Base-by-base conservation (phyloP, 2,329 filamentous ascomycete genomes). In the Talaromyces sp. region DNA sequence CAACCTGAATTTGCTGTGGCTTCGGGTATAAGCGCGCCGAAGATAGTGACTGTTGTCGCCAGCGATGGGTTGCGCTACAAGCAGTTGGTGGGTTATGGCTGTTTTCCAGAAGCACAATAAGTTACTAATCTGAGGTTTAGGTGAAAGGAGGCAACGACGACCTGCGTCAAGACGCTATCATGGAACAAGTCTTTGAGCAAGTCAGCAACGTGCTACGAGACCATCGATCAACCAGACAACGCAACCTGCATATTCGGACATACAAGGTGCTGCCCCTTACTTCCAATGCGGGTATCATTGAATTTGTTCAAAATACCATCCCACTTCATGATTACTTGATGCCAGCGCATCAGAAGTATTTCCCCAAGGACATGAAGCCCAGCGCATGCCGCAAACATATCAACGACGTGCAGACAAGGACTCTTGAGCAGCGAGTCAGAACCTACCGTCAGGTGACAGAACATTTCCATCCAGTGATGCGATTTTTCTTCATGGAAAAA, bases 121-220 rank as follows among this genome's bases (percentile, higher is more conserved):
- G 25, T 25, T 54, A 43, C 60, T 56, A 21, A 41, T 50, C 7
- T 15, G 6, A 13, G 21, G 63, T 52, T 59, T 62, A 85, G 80
- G 86, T 96, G 70, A 99, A 99, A 79, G 91, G 91, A 62, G 92
- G 94, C 17, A 93, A 93, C 68, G 94, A 99, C 71, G 93, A 99
- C 70, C 82, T 99, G 11, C 89, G 95, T 8, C 94, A 99, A 76
- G 94, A 99, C 68, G 91, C 93, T 45, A 99, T 86, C 78, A 99
- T 99, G 95, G 95, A 99, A 73, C 94, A 99, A 74, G 94, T 99
- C 1, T 99, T 99, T 71, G 90, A 92, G 59, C 91, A 96, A 73
- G 94, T 97, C 21, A 97, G 91, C 59, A 89, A 89, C 53, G 83
- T 99, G 21, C 79, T 99, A 25, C 89, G 89, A 70, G 87, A 89